Percentiles rank a stretch among this genome's conserved stretches.
Conservation (phyloP, 1,284 basidiomycete species). For the Ganoderma lucidum region DNA sequence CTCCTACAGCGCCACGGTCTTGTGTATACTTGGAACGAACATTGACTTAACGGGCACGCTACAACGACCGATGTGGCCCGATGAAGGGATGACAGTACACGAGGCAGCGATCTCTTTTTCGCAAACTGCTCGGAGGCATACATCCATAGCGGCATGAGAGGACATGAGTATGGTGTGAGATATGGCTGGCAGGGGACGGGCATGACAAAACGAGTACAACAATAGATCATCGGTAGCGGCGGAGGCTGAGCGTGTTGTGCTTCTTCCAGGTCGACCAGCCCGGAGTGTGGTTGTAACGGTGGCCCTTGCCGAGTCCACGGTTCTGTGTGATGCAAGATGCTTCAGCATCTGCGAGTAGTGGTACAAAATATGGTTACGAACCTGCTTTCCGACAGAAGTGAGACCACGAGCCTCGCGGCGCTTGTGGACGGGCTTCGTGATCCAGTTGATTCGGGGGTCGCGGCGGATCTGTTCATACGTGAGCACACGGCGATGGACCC, state of each 20-base stretch:
- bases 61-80: conserved; percentile 2
- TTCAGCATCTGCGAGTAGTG: conserved; percentile 24
- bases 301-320: conserved; percentile 95
- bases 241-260: conserved; percentile 98
- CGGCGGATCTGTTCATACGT: conserved; percentile 76
- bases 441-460: conserved; percentile 99
- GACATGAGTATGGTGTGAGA: conserved; percentile 40
- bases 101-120: conserved; percentile 32
- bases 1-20: conserved; percentile 7
- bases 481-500: conserved; percentile 12
- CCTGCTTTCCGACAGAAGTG: conserved; percentile 95
- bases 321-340: conserved; percentile 55
- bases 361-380: conserved; percentile 45
- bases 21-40: conserved; percentile 20
- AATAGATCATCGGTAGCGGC: conserved; percentile 89
- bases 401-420: conserved; percentile 98
- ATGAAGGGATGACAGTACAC: conserved; percentile 3
- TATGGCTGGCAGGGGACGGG: conserved; percentile 28
- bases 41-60: neutral
- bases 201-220: conserved; percentile 42
- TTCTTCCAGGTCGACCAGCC: conserved; percentile 94
- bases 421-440: conserved; percentile 98
- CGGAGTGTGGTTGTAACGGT: conserved; percentile 94
- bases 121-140: conserved; percentile 41
- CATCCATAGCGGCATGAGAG: conserved; percentile 43